Evolutionary conservation across 2,329 filamentous ascomycete genomes (phyloP).

Genomic region (Epichloe coenophiala): DNA sequence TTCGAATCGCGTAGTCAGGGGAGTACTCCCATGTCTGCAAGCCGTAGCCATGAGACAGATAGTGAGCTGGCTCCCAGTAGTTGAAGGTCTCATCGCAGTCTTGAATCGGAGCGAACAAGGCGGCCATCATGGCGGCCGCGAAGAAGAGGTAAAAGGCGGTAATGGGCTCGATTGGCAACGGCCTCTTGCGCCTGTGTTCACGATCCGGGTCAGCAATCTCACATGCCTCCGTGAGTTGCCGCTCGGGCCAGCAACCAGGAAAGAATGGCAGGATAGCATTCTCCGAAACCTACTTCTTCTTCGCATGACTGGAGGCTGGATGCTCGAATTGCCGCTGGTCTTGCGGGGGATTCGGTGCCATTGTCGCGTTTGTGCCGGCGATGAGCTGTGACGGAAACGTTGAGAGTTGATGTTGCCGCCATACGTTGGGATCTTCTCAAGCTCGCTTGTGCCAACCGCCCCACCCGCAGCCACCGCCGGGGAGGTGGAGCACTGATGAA

Average conservation of each 20-base stretch:
- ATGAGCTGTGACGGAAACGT: constrained; percentile 19
- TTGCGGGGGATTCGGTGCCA: constrained; percentile 24
- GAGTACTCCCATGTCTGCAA: constrained; percentile 99
- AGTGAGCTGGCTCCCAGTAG: constrained; percentile 96
- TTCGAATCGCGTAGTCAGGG: constrained; percentile 90
- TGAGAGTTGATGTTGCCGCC: constrained; percentile 7
- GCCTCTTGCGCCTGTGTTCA: constrained; percentile 30
- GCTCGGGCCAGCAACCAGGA: neutral
- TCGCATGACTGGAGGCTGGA: constrained; percentile 34
- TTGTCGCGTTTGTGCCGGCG: constrained; percentile 12
- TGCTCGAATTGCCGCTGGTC: constrained; percentile 29
- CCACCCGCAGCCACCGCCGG: neutral
- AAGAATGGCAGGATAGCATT: neutral
- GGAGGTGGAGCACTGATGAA: neutral
- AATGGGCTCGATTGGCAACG: constrained; percentile 56
- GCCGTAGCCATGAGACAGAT: constrained; percentile 82
- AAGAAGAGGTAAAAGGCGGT: constrained; percentile 73
- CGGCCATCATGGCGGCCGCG: constrained; percentile 59
- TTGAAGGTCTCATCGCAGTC: constrained; percentile 99
- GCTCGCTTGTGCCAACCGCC: no score
- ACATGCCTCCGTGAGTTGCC: neutral
- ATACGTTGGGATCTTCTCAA: no score
- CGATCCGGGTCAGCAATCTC: constrained; percentile 1
- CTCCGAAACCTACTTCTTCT: constrained; percentile 31
- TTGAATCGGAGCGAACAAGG: constrained; percentile 77